Base-by-base conservation (phyloP, 208 protist genomes). In the Leishmania arabica region DNA sequence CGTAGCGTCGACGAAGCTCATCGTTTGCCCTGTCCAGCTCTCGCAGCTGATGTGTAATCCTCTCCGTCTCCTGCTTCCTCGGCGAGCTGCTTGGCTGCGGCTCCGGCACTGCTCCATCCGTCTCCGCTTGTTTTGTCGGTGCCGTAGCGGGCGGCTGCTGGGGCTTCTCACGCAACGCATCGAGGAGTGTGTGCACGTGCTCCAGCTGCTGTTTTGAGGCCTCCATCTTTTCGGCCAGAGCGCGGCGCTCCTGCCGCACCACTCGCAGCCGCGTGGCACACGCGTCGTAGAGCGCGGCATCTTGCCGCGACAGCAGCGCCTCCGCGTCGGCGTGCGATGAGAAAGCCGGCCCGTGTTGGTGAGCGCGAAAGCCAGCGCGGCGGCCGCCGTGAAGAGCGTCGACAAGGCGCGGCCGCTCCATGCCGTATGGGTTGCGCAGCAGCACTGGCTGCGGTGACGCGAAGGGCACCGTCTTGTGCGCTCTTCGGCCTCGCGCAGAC, bases 11-110 rank as follows among this genome's bases (percentile, higher is more conserved):
- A 37, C 76, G 77, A 72, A 81, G 77, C 60, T 71, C 77, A 47
- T 85, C 81, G 53, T 77, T 85, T 3, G 13, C 70, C 3, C 45
- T 27, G 72, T 85, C 77, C n/a, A 81, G 31, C 72, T 71, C 70
- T 24, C 71, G 74, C 21, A 84, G 80, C 64, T 79, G 72, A 11
- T 69, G 66, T 68, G 77, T 69, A 54, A 74, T 54, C 42, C 45
- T 42, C 15, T 66, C 75, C 42, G 42, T n/a, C 34, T 72, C 65
- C 54, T 31, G 19, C 68, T 17, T 9, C 77, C 47, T 11, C 56
- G 56, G 13, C 19, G 51, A 45, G 53, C 9, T 64, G 74, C 53
- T 7, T 40, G 54, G 6, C 40, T 68, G 40, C 74, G 37, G 21
- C 42, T 24, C 24, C 27, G 4, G 68, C 8, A n/a, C 40, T 17